Evolutionary conservation across 192 early-diverging fungal genomes (phyloP), one percentile per base, ranked within the genome.

Genomic region (Linnemannia schmuckeri): DNA sequence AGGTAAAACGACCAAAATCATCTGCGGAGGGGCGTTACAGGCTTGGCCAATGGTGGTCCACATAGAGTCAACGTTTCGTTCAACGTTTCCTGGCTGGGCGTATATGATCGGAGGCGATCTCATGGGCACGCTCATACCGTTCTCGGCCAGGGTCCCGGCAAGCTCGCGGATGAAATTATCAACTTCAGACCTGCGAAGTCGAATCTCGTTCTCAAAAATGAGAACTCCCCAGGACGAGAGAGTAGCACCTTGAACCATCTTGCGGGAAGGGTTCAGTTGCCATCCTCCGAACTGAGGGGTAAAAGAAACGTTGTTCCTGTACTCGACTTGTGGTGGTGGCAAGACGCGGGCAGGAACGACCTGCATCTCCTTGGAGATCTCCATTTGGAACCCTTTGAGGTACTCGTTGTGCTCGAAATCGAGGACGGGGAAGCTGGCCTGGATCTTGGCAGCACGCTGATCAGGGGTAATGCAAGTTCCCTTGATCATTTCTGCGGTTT

Each of bases 401-500:
- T 95, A 94, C 0, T 94, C 92, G 88, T 90, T 94, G 82, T 77
- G 90, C 82, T 74, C 82, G 74, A 93, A 88, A 37, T 92, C 82
- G 22, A 97, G 85, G 63, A 94, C 81, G 3, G 79, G 79, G 46
- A 94, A 83, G 9, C 89, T 92, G 24, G 91, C 82, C 40, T 66
- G 35, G 77, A 98, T 97, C 72, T 94, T 94, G 74, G 89, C 85
- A 55, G 91, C 91, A 49, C 95, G 92, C 47, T 95, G 89, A 41
- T 85, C 80, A 7, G 96, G 96, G 17, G 85, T 83, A 82, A 93
- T 13, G 84, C 96, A 97, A 2, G 97, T 97, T 81, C 95, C 95
- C 52, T 92, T 95, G 84, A 99, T 97, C 97, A 99, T 98, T 80
- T 98, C 95, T 0, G 96, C 93, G 0, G 98, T 98, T 91, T 97